Evolutionary conservation across 192 early-diverging fungal species (phyloP), one percentile per base, ranked within the genome.

Genomic region (Entophlyctis helioformis): DNA sequence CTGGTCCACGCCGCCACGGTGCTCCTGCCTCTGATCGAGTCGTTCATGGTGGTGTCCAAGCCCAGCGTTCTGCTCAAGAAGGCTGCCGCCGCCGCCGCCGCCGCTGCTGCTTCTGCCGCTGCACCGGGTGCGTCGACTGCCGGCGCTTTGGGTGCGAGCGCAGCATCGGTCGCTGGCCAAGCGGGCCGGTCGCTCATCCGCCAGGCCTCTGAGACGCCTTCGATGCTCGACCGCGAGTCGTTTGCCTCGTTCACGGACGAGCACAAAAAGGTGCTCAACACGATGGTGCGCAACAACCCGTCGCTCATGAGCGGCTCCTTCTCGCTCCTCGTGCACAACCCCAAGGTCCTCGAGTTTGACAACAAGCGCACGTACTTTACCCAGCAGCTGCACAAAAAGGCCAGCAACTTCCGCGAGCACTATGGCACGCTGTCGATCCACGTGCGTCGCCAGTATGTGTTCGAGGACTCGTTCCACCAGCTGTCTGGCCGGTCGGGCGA

Each of bases 301-400:
- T 80, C 84, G 0, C 52, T 98, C 31, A 87, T 98, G 84, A 91
- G 84, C 55, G 92, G 92, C 2, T 96, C 95, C 7, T 98, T 98
- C 61, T 86, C 91, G 19, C 62, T 98, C 34, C 64, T 98, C 39
- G 88, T 98, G n/a, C 85, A 85, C 46, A 96, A 95, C 54, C 89
- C 92, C 39, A 95, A 92, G 54, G 87, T 96, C 50, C 69, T 98
- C 34, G 92, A 98, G 51, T 98, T 98, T 67, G 95, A 98, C 71
- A 98, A 96, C 74, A 98, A 98, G 69, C 78, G 92, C 19, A 91
- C 91, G 51, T 98, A 93, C 71, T 98, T 98, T 59, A 81, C 75
- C 46, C 91, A 91, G 59, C 89, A 92, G 45, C 69, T 98, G 39
- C 91, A 92, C 60, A 91, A 94, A 60, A 80, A 86, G 36, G 67